Conservation (phyloP, 306 rosid genomes). For the Castanospermum australe region DNA sequence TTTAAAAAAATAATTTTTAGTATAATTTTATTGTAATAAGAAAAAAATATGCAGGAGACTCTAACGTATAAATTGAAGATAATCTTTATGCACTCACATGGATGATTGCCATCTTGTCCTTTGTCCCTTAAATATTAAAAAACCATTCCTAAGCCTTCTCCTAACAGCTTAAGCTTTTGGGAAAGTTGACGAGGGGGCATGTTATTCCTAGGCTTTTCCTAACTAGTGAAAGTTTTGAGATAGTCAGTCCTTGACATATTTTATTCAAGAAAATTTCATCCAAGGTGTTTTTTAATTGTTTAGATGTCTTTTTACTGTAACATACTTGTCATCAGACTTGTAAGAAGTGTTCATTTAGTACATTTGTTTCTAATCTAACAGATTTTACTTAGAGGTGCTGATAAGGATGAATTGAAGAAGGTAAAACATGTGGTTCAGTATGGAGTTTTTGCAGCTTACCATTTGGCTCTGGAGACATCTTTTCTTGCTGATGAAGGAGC, state of each 20-base stretch:
- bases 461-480: slow-evolving; percentile 95
- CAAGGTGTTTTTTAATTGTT: neutral
- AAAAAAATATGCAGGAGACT: neutral
- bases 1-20: neutral
- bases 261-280: neutral
- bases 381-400: slow-evolving; percentile 92
- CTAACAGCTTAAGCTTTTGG: neutral
- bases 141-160: neutral
- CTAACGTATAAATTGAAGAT: slow-evolving; percentile 5
- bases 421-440: slow-evolving; percentile 94
- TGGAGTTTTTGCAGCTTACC: slow-evolving; percentile 97
- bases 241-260: slow-evolving; percentile 5
- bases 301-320: neutral
- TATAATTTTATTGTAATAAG: neutral
- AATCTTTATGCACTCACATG: neutral
- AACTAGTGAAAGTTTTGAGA: neutral
- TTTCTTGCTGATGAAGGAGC: slow-evolving; percentile 99
- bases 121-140: neutral
- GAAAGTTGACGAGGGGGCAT: neutral
- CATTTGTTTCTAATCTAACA: slow-evolving; percentile 40
- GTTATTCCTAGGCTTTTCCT: slow-evolving; percentile 4
- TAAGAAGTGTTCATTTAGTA: slow-evolving; percentile 31
- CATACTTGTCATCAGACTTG: slow-evolving; percentile 4
- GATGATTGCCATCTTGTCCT: neutral
- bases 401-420: slow-evolving; percentile 82